A percentile compares a stretch with the other conserved stretches of the same genome.
These are phyloP conservation scores for Chrysanthemum makinoi DNA, from an alignment of 129 eudicot species.

Conservation along the genomic window DNA sequence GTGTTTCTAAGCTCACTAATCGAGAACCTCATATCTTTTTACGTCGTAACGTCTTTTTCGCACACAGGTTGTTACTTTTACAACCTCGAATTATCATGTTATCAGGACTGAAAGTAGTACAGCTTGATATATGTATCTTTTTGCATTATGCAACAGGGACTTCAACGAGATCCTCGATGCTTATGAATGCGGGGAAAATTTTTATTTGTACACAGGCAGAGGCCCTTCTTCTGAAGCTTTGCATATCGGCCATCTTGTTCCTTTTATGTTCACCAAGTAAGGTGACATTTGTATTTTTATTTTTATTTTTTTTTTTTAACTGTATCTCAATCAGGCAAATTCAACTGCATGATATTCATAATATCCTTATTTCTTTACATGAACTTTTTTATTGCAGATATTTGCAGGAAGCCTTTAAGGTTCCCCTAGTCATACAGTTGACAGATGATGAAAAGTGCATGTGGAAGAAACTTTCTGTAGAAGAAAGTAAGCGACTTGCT, in stretches of 20 bases:
- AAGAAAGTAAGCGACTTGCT: constrained; percentile 89
- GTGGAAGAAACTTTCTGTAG: constrained; percentile 90
- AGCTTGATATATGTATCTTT: not conserved
- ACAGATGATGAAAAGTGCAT: constrained; percentile 98
- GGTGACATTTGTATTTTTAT: too few species aligned
- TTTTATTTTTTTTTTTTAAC: too few species aligned
- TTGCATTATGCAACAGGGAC: constrained; percentile 38
- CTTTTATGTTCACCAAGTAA: constrained; percentile 97
- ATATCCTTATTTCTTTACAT: not conserved
- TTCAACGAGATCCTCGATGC: constrained; percentile 77
- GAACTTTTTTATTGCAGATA: constrained; percentile 46
- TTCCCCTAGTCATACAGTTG: constrained; percentile 85
- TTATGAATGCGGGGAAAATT: constrained; percentile 81
- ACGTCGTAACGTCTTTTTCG: constrained; percentile 94
- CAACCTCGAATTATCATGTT: not conserved
- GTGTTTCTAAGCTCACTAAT: constrained; percentile 67
- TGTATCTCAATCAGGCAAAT: not conserved
- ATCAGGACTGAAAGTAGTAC: not conserved
- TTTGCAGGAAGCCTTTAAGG: constrained; percentile 96
- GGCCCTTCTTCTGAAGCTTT: constrained; percentile 91
- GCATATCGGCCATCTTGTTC: constrained; percentile 92
- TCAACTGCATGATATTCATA: not conserved
- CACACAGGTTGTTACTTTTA: constrained; percentile 46
- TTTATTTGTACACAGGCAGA: constrained; percentile 85
- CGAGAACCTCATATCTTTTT: constrained; percentile 83